Base-by-base conservation (phyloP, 306 rosid species). In the Cucurbita ficifolia region DNA sequence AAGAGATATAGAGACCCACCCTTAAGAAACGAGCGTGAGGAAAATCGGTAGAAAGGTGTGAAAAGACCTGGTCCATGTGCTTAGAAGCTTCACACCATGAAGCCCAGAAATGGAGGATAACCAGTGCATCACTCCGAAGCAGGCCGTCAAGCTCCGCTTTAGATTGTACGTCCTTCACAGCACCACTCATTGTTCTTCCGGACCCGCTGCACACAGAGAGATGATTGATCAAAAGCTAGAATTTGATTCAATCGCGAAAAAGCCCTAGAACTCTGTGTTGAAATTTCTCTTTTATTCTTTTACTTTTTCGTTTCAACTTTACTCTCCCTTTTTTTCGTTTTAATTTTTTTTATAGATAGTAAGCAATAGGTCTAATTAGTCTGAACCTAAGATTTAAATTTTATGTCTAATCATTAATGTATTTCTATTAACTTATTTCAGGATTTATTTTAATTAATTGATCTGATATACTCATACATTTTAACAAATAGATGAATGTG, bases 71-170 rank as follows among this genome's bases (percentile, higher is more conserved):
- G 80, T 94, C 98, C 98, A 94, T 94, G 87, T 87, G 97, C 84
- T 86, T 89, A 4, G 98, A 94, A 76, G 98, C 98, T 38, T 87
- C 97, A 56, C 98, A 94, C 98, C 98, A 94, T 3, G 96, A 84
- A 0, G 98, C 98, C 98, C 98, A 94, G 82, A 94, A 94, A 78
- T 94, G 97, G 13, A 91, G 84, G 13, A 82, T 71, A 10, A 84
- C 89, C 10, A 89, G 87, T 6, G 86, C 83, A 0, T 93, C 97
- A n/a, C 87, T 74, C 48, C 63, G 73, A 19, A 91, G 85, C 33
- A 85, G 52, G 67, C 48, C 76, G 67, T 89, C 97, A 5, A 90
- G 78, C 86, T 91, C 98, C 17, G 38, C 39, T 83, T 89, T 86
- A 5, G 97, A 91, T 43, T 89, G 74, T 76, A 86, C 90, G 24